phyloP scores from a whole-genome alignment of 164 flowering plant genomes.

The Kingdonia uniflora region DNA sequence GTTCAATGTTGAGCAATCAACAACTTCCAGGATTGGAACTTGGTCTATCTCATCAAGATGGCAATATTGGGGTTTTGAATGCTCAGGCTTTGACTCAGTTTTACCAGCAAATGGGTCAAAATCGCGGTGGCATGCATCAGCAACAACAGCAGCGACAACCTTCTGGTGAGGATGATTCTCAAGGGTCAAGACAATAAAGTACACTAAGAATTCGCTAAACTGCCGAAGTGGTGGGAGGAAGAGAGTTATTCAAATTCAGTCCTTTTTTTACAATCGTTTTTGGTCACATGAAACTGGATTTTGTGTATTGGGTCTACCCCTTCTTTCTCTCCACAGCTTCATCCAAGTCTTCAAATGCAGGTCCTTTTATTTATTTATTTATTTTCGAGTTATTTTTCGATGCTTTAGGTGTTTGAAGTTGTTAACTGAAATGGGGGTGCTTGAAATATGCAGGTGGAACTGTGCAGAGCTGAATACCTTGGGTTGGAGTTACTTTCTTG shows the following conservation, averaged over 20 bases:
- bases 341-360: constrained; percentile 20
- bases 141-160: constrained; percentile 31
- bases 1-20: constrained; percentile 25
- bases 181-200: constrained; percentile 51
- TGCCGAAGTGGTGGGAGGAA: constrained; percentile 3
- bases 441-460: constrained; percentile 23
- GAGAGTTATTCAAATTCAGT: constrained; percentile 13
- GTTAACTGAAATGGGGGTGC: constrained; percentile 1
- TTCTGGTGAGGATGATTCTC: constrained; percentile 66
- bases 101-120: constrained; percentile 46
- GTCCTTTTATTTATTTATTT: constrained; percentile 4
- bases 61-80: constrained; percentile 39
- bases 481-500: constrained; percentile 17
- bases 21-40: constrained; percentile 58
- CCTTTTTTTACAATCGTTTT: constrained; percentile 11
- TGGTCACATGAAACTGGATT: constrained; percentile 11
- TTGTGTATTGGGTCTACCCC: constrained; percentile 10
- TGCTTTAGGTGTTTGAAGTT: neutral
- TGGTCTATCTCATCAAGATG: constrained; percentile 68
- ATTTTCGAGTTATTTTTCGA: neutral
- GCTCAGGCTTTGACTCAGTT: constrained; percentile 42
- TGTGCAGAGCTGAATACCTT: constrained; percentile 15
- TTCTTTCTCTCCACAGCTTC: constrained; percentile 18
- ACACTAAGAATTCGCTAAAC: neutral
- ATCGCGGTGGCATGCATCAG: constrained; percentile 20